Conservation (phyloP, 208 protist genomes). For the Trypanosoma brucei region DNA sequence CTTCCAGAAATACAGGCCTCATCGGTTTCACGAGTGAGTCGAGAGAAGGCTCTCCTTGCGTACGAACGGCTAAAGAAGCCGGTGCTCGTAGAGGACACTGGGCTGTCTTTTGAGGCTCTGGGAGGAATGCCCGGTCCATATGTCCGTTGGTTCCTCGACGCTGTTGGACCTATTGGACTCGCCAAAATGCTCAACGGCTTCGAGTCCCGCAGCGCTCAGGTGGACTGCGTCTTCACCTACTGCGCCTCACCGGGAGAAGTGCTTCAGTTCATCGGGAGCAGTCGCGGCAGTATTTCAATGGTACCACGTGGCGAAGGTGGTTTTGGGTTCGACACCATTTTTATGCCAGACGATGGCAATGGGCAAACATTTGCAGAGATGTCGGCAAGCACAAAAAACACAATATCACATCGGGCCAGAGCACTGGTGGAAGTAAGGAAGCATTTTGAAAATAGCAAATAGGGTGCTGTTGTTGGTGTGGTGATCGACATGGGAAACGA, state of each 20-base stretch:
- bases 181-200: conserved; percentile 91
- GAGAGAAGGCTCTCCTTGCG: conserved; percentile 91
- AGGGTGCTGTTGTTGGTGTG: not conserved
- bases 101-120: conserved; percentile 95
- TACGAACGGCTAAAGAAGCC: conserved; percentile 40
- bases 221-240: conserved; percentile 70
- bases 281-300: conserved; percentile 61
- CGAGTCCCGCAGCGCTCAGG: conserved; percentile 57
- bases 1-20: conserved; percentile 95
- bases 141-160: conserved; percentile 97
- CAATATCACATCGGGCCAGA: conserved; percentile 92
- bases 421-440: conserved; percentile 51
- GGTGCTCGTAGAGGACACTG: conserved; percentile 96
- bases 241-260: conserved; percentile 21
- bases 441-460: conserved; percentile 28
- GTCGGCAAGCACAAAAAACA: conserved; percentile 87
- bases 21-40: conserved; percentile 85
- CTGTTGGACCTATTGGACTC: conserved; percentile 87
- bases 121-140: conserved; percentile 96
- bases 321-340: conserved; percentile 96
- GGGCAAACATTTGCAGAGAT: conserved; percentile 89
- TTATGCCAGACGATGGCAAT: conserved; percentile 82
- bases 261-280: conserved; percentile 69
- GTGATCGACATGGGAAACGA: too few species aligned
- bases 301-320: conserved; percentile 59